A percentile compares a stretch with the other conserved stretches of the same genome.
Conservation (phyloP, 2,329 filamentous ascomycete genomes). For the Diaporthe amygdali region DNA sequence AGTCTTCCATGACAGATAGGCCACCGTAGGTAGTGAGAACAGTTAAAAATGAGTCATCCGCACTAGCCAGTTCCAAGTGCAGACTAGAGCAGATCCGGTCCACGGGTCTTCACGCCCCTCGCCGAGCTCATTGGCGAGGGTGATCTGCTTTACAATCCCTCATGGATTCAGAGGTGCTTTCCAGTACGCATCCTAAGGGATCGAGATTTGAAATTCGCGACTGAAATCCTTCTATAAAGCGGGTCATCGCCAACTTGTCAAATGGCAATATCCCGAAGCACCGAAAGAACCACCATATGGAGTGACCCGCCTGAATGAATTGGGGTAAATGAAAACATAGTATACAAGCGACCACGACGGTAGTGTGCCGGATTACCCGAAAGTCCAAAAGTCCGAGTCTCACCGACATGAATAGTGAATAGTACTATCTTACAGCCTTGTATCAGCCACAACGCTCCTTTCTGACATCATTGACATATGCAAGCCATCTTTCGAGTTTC, state of each 20-base stretch:
- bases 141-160: too few species aligned
- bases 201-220: too few species aligned
- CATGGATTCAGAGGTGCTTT: neutral
- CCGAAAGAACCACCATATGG: neutral
- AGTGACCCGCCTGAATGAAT: neutral
- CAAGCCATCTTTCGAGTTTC: neutral
- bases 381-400: slow-evolving; percentile 1
- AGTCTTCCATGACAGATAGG: too few species aligned
- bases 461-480: neutral
- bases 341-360: neutral
- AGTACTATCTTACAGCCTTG: neutral
- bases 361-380: neutral
- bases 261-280: neutral
- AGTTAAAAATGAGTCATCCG: neutral
- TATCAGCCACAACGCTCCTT: neutral
- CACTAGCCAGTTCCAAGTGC: neutral
- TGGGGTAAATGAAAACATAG: neutral
- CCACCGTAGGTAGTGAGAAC: neutral
- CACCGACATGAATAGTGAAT: neutral
- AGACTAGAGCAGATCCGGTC: neutral
- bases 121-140: neutral
- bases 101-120: neutral
- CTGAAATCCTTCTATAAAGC: neutral
- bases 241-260: neutral
- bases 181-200: neutral